Conservation (phyloP, 345 rosid genomes). For the Gossypium bickii region DNA sequence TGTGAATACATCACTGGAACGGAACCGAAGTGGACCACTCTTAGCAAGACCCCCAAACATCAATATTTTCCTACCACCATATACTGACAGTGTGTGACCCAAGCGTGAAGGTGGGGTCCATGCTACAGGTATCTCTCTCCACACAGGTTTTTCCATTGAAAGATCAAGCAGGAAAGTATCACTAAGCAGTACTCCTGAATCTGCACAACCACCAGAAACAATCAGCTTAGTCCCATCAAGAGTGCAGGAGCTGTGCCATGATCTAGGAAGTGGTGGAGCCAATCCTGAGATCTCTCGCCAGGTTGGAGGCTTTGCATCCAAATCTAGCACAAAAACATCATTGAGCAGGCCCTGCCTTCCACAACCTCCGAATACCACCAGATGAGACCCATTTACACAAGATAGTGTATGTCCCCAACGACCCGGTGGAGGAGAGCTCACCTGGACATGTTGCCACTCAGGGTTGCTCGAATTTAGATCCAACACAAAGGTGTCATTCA, state of each 20-base stretch:
- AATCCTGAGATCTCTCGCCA: conserved; percentile 88
- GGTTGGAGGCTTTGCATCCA: conserved; percentile 79
- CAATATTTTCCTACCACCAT: conserved; percentile 80
- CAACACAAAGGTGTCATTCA: conserved; percentile 60
- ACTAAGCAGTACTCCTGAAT: conserved; percentile 80
- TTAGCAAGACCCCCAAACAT: conserved; percentile 88
- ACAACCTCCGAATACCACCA: conserved; percentile 91
- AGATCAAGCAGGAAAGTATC: conserved; percentile 86
- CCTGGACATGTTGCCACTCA: conserved; percentile 80
- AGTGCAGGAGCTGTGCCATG: conserved; percentile 96
- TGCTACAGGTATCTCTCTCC: conserved; percentile 83
- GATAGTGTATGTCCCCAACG: conserved; percentile 88
- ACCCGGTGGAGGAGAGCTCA: conserved; percentile 87
- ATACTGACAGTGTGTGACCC: conserved; percentile 76
- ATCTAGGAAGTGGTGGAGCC: conserved; percentile 85
- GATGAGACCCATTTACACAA: conserved; percentile 72
- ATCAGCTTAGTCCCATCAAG: conserved; percentile 85
- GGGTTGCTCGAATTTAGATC: conserved; percentile 71
- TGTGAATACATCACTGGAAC: conserved; percentile 82
- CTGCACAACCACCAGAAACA: conserved; percentile 89
- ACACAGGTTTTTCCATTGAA: conserved; percentile 78
- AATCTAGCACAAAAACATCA: conserved; percentile 72
- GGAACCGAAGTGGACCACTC: conserved; percentile 79
- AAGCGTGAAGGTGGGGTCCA: conserved; percentile 90
- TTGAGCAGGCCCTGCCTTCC: conserved; percentile 82